Evolutionary conservation across 331 rosid species (phyloP).

Genomic region (Quercus phellos): DNA sequence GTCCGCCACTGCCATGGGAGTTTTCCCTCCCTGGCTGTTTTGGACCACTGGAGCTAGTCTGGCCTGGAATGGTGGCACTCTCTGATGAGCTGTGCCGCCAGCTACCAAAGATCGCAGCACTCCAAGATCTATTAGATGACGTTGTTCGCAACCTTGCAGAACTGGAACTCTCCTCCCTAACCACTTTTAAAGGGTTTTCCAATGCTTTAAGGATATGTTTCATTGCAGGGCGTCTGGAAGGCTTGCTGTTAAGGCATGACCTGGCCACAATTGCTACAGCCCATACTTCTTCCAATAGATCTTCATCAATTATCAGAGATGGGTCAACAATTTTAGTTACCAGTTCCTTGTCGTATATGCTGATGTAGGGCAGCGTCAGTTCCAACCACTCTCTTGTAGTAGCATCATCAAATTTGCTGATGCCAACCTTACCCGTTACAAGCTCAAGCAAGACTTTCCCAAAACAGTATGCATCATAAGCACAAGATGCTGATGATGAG

Average conservation of each 20-base stretch:
- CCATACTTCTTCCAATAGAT: slow-evolving; percentile 91
- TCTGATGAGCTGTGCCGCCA: slow-evolving; percentile 89
- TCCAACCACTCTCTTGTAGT: slow-evolving; percentile 70
- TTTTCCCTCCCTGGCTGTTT: slow-evolving; percentile 62
- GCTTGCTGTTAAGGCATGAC: slow-evolving; percentile 79
- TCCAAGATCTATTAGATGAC: slow-evolving; percentile 85
- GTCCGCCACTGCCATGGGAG: slow-evolving; percentile 71
- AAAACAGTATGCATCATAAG: slow-evolving; percentile 74
- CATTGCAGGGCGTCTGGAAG: slow-evolving; percentile 80
- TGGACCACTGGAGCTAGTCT: slow-evolving; percentile 31
- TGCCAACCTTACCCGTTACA: slow-evolving; percentile 74
- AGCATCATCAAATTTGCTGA: slow-evolving; percentile 63
- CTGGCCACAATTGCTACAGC: slow-evolving; percentile 89
- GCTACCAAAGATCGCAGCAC: slow-evolving; percentile 73
- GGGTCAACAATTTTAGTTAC: slow-evolving; percentile 73
- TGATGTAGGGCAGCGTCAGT: slow-evolving; percentile 51
- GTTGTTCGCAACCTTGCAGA: slow-evolving; percentile 69
- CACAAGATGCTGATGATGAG: slow-evolving; percentile 42
- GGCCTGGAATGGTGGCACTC: slow-evolving; percentile 35
- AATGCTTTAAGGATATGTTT: slow-evolving; percentile 76
- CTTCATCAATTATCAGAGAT: slow-evolving; percentile 75
- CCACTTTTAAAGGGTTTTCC: slow-evolving; percentile 91
- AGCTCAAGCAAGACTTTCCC: slow-evolving; percentile 88
- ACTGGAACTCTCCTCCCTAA: slow-evolving; percentile 70
- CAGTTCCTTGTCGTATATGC: slow-evolving; percentile 61